phyloP scores from a whole-genome alignment of 2,329 filamentous ascomycete genomes.

The Stylonectria norvegica region DNA sequence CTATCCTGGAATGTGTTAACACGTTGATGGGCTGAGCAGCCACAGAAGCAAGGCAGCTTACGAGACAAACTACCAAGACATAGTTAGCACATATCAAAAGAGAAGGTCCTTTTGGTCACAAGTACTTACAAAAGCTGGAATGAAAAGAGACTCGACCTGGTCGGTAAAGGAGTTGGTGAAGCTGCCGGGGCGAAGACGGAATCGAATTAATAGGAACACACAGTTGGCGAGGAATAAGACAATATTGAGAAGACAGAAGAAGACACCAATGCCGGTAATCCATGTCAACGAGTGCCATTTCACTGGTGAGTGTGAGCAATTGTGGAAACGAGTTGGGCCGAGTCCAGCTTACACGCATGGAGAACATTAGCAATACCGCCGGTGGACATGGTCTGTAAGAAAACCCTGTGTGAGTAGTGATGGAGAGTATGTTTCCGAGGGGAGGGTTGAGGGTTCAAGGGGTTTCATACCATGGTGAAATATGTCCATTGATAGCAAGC shows the following conservation, averaged over 20 bases:
- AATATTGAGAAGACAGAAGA: conserved; percentile 63
- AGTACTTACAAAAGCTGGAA: conserved; percentile 57
- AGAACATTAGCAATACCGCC: conserved; percentile 56
- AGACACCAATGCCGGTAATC: conserved; percentile 55
- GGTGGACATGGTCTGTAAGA: conserved; percentile 43
- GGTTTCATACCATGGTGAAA: conserved; percentile 67
- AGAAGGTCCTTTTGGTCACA: neutral
- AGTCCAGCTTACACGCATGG: conserved; percentile 30
- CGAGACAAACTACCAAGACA: conserved; percentile 40
- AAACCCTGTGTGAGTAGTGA: too few relatives aligned
- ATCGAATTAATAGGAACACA: conserved; percentile 62
- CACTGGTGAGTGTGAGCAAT: conserved; percentile 8
- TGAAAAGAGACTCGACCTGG: conserved; percentile 74
- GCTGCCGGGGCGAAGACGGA: conserved; percentile 65
- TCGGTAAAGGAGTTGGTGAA: conserved; percentile 71
- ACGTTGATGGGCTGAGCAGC: conserved; percentile 2
- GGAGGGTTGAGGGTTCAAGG: neutral
- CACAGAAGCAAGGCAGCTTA: conserved; percentile 26
- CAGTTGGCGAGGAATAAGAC: conserved; percentile 61
- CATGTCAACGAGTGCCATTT: conserved; percentile 45
- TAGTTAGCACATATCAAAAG: conserved; percentile 7
- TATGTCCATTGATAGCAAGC: conserved; percentile 67
- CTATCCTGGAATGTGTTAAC: conserved; percentile 50
- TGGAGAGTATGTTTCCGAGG: too few relatives aligned
- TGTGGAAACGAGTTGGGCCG: neutral